Base-by-base conservation (phyloP, 2,329 filamentous ascomycete species). In the Metarhizium sp. region DNA sequence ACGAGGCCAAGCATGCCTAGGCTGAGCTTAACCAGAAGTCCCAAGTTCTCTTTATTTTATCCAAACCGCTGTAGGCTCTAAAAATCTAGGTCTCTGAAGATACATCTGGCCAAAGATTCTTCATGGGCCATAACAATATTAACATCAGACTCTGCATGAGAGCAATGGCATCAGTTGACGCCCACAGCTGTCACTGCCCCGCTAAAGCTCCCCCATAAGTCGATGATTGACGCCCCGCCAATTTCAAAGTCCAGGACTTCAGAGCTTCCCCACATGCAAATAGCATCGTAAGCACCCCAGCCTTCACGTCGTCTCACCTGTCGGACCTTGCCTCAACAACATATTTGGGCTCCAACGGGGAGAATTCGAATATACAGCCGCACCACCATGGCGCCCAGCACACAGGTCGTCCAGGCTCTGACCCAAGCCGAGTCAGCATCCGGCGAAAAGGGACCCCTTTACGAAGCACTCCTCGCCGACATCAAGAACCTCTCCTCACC, bases 401-500 rank as follows among this genome's bases (percentile, higher is more conserved):
- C 67, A 52, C 72, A 75, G 60, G 69, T 80, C 52, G 65, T 66
- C 58, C 66, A 73, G 62, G 75, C 74, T 59, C 70, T 81, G 52
- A 66, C 73, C 58, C 64, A 69, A 45, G 71, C 72, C 57, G 68
- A 74, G 59, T 61, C 68, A 2, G 55, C 67, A 51, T 49, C 70
- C 48, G 60, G 67, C 53, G 76, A 78, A 53, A 76, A 75, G 57
- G 68, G 67, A n/a, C 65, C 73, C 59, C 68, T 71, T 57, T 80
- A 78, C 67, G 74, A 76, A 57, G 57, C 68, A 54, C 68, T 81
- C 51, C 71, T 81, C 59, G 60, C 67, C 56, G 69, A 73, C 59
- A 66, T 79, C 62, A 69, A 72, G 60, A 64, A 62, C 18, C 59
- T 73, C 52, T 75, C 75, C 14, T 67, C 73, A 4, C 71, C 74